Base-by-base conservation (phyloP, 768 basidiomycete species). In the Phanerochaete carnosa region DNA sequence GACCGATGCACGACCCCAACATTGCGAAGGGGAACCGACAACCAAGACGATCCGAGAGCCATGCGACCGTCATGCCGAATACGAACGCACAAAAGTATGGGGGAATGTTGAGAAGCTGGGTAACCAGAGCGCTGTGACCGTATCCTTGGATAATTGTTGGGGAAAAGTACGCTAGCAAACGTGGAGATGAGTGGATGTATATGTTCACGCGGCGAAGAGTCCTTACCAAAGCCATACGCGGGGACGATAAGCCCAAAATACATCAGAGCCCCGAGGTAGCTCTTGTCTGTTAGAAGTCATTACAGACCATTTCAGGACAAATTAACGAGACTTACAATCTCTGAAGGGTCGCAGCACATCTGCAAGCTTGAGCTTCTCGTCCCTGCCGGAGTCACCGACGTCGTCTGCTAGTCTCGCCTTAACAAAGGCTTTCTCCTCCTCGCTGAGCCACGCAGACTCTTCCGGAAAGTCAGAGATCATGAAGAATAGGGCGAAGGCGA, bases 381-480 rank as follows among this genome's bases (percentile, higher is more conserved):
- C 50, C 3, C 66, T 45, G 57, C 63, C 64, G 8, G 70, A 73
- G 53, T 67, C 57, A 4, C 72, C 70, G 33, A 73, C 72, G 50
- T 73, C 72, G n/a, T 67, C 68, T 26, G 65, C 56, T 35, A 73
- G 62, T 19, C 72, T 63, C 25, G 66, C 67, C 62, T 71, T 70
- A 19, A 68, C 72, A 60, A 71, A 72, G 51, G 62, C 61, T 46
- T 67, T 68, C 64, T 73, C 73, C 6, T 67, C 69, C 1, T 54
- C 19, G 1, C 60, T 72, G 46, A 79, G 66, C 70, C 75, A 78
- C 32, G 62, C 62, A 4, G 69, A 70, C 19, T 69, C 68, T 45
- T 69, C 66, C 0, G 76, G 74, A 55, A 72, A 70, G 47, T 72
- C 68, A 1, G 77, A 72, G 47, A 78, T 68, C 54, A 75, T 28